Base-by-base conservation (phyloP, 2,329 filamentous ascomycete genomes). In the Exophiala phaeomuriformis region DNA sequence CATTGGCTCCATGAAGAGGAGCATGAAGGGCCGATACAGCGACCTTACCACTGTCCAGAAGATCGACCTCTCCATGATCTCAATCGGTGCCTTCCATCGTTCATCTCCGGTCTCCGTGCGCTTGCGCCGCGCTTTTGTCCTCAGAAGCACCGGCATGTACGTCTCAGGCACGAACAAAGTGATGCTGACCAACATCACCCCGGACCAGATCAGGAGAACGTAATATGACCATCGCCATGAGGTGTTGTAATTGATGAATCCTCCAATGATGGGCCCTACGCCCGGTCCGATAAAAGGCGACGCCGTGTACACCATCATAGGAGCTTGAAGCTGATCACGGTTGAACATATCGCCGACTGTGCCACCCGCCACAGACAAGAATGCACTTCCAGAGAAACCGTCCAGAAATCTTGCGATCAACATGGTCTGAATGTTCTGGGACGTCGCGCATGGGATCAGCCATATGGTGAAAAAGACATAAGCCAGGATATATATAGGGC, bases 351-450 rank as follows among this genome's bases (percentile, higher is more conserved):
- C 88, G 37, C 86, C 84, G 6, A 93, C 85, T 0, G 86, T 90
- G 1, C 62, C 62, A 33, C 88, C 88, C 0, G 86, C 84, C 0
- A 93, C 86, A 47, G 79, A 80, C 54, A 86, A 67, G 60, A 86
- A 86, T 2, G 82, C 80, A 58, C 79, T 82, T 27, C 71, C 72
- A 28, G 69, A 65, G 12, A 74, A 54, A 7, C 71, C 72, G 57
- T 68, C 69, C 57, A 96, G 77, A 67, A 95, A 95, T 4, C 90
- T 82, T 10, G 78, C 77, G 9, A 94, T 72, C 48, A 95, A 72
- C 75, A 94, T 82, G 3, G 88, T 93, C 61, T 82, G 72, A n/a
- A 90, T 86, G 64, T 94, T 94, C 51, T 75, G 73, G n/a, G 87
- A 86, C 19, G 90, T 82, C 0, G 89, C 89, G 59, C 85, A 87